phyloP scores from a whole-genome alignment of 2,329 filamentous ascomycete species.

The Cercospora canescens region DNA sequence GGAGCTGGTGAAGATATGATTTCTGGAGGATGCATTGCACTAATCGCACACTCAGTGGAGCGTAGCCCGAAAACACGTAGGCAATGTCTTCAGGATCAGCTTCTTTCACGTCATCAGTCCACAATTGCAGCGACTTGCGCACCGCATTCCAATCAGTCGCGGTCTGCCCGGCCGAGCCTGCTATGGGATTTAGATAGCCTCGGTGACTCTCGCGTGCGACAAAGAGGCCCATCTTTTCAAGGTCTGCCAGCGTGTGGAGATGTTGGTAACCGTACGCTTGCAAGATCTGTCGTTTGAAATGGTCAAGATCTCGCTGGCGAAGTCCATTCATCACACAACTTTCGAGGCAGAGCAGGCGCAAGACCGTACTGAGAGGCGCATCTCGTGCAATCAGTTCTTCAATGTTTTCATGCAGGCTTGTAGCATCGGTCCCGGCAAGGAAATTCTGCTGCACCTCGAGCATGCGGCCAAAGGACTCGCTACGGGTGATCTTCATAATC shows the following conservation, averaged over 20 bases:
- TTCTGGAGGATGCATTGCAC: constrained; percentile 95
- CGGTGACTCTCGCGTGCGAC: constrained; percentile 70
- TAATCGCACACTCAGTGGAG: constrained; percentile 84
- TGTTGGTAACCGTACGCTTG: constrained; percentile 96
- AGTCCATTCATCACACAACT: constrained; percentile 88
- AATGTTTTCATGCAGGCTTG: constrained; percentile 83
- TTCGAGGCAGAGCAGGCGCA: constrained; percentile 86
- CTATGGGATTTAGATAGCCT: constrained; percentile 77
- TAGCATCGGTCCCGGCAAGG: constrained; percentile 84
- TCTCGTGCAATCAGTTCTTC: constrained; percentile 93
- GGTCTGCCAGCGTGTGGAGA: constrained; percentile 78
- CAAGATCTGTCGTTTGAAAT: constrained; percentile 81
- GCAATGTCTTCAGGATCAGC: constrained; percentile 90
- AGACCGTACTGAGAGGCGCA: constrained; percentile 74
- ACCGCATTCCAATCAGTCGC: constrained; percentile 80
- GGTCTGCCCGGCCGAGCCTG: constrained; percentile 55
- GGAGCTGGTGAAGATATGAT: constrained; percentile 66
- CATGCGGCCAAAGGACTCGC: constrained; percentile 82
- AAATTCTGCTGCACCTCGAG: constrained; percentile 96
- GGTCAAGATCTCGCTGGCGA: constrained; percentile 83
- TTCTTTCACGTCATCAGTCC: constrained; percentile 96
- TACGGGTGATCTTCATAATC: constrained; percentile 88
- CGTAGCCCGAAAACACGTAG: constrained; percentile 98
- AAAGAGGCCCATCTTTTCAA: constrained; percentile 89
- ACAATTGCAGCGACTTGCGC: constrained; percentile 81